These are phyloP conservation scores for Picea glauca DNA, from an alignment of 75 land plant genomes.

Conservation along the genomic window DNA sequence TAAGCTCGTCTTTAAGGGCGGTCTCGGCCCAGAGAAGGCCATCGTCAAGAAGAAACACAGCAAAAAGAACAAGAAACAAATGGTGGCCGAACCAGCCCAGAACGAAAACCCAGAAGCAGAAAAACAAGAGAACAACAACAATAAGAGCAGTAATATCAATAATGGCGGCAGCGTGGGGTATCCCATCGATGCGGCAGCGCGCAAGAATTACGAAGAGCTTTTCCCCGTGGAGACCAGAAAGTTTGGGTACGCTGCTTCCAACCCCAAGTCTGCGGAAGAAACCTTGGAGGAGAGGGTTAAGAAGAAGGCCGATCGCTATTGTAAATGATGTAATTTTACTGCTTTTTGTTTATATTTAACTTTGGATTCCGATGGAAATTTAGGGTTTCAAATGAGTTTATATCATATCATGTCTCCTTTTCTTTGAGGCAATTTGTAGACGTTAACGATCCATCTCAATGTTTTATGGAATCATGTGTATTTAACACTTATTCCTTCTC, in stretches of 20 bases:
- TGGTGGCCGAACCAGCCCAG: slow-evolving; percentile 9
- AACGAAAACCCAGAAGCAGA: slow-evolving; percentile 2
- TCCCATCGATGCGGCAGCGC: slow-evolving; percentile 83
- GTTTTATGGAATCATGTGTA: too few species aligned
- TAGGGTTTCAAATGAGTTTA: too few species aligned
- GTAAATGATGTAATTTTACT: slow-evolving; percentile 46
- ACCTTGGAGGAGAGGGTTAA: slow-evolving; percentile 83
- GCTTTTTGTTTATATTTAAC: background rate
- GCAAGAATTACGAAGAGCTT: slow-evolving; percentile 87
- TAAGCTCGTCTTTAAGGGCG: too few species aligned
- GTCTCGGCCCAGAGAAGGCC: background rate
- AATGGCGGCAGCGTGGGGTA: slow-evolving; percentile 29
- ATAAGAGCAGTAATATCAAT: background rate
- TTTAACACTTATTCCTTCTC: too few species aligned
- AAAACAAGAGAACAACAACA: slow-evolving; percentile 5
- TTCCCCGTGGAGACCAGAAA: slow-evolving; percentile 93
- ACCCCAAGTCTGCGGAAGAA: slow-evolving; percentile 49
- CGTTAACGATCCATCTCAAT: too few species aligned
- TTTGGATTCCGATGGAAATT: too few species aligned
- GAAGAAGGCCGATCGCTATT: slow-evolving; percentile 98
- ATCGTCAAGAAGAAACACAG: slow-evolving; percentile 68
- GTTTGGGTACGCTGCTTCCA: slow-evolving; percentile 73
- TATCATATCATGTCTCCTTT: too few species aligned
- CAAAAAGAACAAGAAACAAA: slow-evolving; percentile 29
- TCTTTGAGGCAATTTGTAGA: too few species aligned